These are phyloP conservation scores for Rhynchospora tenuis DNA, from an alignment of 176 grass and related monocot genomes.

Conservation along the genomic window DNA sequence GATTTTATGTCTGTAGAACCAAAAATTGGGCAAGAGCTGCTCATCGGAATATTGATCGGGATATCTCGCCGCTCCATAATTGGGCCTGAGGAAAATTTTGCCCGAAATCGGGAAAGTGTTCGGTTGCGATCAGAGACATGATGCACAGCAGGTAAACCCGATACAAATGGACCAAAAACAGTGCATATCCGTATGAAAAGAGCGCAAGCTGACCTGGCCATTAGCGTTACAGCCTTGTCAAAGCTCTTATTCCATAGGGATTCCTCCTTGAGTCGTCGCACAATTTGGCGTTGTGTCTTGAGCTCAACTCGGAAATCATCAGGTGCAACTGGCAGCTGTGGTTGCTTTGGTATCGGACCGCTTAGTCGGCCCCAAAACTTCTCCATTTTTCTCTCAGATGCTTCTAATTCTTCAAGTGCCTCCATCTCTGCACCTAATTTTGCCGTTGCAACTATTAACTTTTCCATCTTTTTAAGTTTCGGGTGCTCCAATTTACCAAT, in stretches of 20 bases:
- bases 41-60: conserved; percentile 25
- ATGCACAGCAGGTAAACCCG: conserved; percentile 29
- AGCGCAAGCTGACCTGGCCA: conserved; percentile 57
- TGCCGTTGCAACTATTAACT: conserved; percentile 43
- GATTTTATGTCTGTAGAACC: conserved; percentile 7
- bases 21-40: conserved; percentile 74
- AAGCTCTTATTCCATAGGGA: conserved; percentile 73
- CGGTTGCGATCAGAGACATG: conserved; percentile 1
- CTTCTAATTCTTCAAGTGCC: conserved; percentile 56
- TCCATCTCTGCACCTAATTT: conserved; percentile 75
- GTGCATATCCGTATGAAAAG: conserved; percentile 55
- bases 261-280: conserved; percentile 60
- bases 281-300: conserved; percentile 56
- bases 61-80: conserved; percentile 45
- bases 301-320: conserved; percentile 45
- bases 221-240: conserved; percentile 57
- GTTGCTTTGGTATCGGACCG: conserved; percentile 47
- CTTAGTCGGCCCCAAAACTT: conserved; percentile 44
- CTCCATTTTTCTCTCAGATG: conserved; percentile 54
- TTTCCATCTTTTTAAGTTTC: conserved; percentile 75
- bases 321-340: neutral
- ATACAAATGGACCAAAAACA: conserved; percentile 48
- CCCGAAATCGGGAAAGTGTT: conserved; percentile 25
- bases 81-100: conserved; percentile 56
- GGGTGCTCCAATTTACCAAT: conserved; percentile 4